phyloP scores from a whole-genome alignment of 2,329 filamentous ascomycete genomes.

The Blastomyces gilchristii region DNA sequence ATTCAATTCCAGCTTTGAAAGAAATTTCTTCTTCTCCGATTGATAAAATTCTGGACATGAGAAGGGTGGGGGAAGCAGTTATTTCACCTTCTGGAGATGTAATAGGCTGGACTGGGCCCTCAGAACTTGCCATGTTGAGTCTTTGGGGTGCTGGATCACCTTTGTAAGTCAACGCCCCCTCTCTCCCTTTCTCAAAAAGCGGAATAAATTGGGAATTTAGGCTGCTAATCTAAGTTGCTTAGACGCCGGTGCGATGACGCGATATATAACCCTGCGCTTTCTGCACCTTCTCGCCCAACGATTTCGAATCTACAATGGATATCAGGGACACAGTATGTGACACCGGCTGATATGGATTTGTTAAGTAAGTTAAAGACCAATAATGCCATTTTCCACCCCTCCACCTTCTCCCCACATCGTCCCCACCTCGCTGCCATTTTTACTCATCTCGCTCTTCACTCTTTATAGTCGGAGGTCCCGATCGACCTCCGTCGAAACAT shows the following conservation, averaged over 20 bases:
- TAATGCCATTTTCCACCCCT: neutral
- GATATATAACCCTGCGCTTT: slow-evolving; percentile 65
- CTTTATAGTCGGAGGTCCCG: slow-evolving; percentile 60
- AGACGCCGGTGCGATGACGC: slow-evolving; percentile 52
- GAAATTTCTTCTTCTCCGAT: slow-evolving; percentile 64
- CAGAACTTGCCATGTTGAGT: slow-evolving; percentile 71
- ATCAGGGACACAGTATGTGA: slow-evolving; percentile 83
- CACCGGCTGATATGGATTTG: slow-evolving; percentile 75
- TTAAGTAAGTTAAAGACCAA: slow-evolving; percentile 44
- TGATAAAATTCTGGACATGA: slow-evolving; percentile 57
- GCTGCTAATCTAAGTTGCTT: slow-evolving; percentile 15
- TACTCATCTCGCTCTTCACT: neutral
- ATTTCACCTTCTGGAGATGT: slow-evolving; percentile 73
- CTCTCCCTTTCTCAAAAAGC: no score
- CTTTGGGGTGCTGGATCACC: slow-evolving; percentile 67
- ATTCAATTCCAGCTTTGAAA: slow-evolving; percentile 75
- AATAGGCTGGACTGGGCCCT: slow-evolving; percentile 79
- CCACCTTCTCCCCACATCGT: neutral
- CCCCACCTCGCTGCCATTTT: neutral
- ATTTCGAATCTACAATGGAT: slow-evolving; percentile 97
- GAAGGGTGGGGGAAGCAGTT: slow-evolving; percentile 56
- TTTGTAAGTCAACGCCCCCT: slow-evolving; percentile 40
- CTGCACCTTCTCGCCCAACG: slow-evolving; percentile 70
- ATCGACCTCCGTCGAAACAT: slow-evolving; percentile 76
- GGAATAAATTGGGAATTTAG: no score